Evolutionary conservation across 257 asterid genomes (phyloP), one percentile per base, ranked within the genome.

Genomic region (Penstemon barbatus): DNA sequence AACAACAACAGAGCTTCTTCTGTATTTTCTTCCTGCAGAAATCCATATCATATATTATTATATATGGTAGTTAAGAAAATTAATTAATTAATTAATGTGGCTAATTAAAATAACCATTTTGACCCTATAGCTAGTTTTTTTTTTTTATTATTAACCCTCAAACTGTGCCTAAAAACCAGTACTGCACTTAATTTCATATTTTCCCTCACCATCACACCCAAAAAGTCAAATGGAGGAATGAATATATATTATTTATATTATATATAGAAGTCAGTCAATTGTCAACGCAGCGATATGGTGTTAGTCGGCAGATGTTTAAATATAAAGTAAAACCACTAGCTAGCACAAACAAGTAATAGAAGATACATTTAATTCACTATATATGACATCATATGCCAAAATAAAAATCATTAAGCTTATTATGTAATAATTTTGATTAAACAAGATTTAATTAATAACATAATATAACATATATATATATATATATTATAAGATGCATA

Each of bases 81-180:
- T 63, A 50, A 39, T 58, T 5, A 48, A 5, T 48, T 9, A 0
- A 48, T 3, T 3, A 0, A 48, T 48, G 58, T 63, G 66, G 75
- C 73, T 56, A 63, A 12, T 38, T 63, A 25, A 63, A 55, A 6
- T 50, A 40, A 62, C 50, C 48, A 56, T 59, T 70, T 67, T 59
- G 68, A 76, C 67, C 37, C n/a, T 49, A 9, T 49, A 68, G 49
- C 41, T 50, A 63, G 15, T n/a, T 43, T 68, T 58, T 59, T 52
- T 64, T 10, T 52, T 50, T 49, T 56, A 33, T 33, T 52, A 8
- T 76, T 76, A 61, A 57, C 60, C 84, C 88, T 76, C 65, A 82
- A 85, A 78, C 71, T 56, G 69, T 74, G 91, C 68, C 73, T 74
- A 38, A 59, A 60, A 59, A 75, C 69, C 65, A 69, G 77, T 57